These are phyloP conservation scores for Durusdinium trenchii DNA, from an alignment of 73 alveolate genomes.

Conservation along the genomic window DNA sequence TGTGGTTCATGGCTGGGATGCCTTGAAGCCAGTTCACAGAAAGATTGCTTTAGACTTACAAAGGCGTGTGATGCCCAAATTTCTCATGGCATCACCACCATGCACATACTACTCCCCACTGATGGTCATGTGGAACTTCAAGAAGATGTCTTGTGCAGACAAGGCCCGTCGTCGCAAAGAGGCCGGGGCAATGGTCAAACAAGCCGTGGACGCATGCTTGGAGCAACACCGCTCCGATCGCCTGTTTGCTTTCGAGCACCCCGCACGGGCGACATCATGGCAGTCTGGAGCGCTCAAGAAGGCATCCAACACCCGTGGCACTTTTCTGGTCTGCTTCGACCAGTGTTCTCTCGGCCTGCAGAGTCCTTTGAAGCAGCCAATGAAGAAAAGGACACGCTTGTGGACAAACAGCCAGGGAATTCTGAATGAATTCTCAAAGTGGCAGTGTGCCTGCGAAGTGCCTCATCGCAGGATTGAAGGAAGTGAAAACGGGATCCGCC, in stretches of 20 bases:
- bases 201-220: background rate
- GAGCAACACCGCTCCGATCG: background rate
- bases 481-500: too few relatives aligned
- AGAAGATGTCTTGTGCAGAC: background rate
- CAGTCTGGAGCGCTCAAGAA: too few relatives aligned
- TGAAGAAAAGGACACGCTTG: too few relatives aligned
- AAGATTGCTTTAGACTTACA: background rate
- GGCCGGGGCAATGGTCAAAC: background rate
- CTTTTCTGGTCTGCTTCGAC: too few relatives aligned
- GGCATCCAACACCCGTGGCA: too few relatives aligned
- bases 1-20: constrained; percentile 19
- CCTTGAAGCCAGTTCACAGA: background rate
- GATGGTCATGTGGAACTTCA: constrained; percentile 35
- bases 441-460: too few relatives aligned
- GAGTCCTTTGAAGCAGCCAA: too few relatives aligned
- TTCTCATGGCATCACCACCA: background rate
- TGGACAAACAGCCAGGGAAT: too few relatives aligned
- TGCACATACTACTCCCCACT: background rate
- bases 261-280: background rate
- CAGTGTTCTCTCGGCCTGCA: too few relatives aligned
- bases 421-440: too few relatives aligned
- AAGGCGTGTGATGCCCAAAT: background rate
- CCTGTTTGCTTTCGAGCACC: constrained; percentile 4
- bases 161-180: background rate
- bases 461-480: too few relatives aligned